phyloP scores from a whole-genome alignment of 2,329 filamentous ascomycete species.

The Pseudocercospora fijiensis region DNA sequence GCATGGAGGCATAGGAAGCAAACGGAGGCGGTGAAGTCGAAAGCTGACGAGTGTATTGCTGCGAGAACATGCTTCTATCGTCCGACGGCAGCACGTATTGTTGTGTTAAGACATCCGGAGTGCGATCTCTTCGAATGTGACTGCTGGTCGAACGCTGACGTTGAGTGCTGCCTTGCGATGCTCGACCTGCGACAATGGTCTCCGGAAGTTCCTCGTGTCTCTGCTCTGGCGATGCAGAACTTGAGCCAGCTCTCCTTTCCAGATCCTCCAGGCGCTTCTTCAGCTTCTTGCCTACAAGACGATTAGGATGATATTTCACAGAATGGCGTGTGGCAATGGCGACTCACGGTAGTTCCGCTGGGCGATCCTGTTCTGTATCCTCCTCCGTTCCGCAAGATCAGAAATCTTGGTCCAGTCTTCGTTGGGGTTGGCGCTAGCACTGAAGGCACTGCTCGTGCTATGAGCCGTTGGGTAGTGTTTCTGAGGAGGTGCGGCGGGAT shows the following conservation, averaged over 20 bases:
- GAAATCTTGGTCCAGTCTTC: constrained; percentile 99
- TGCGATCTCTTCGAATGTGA: constrained; percentile 26
- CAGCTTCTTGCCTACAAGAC: constrained; percentile 74
- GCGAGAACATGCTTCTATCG: constrained; percentile 63
- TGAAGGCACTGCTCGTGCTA: constrained; percentile 90
- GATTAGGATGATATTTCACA: constrained; percentile 26
- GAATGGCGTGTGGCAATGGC: neutral
- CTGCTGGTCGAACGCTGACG: constrained; percentile 32
- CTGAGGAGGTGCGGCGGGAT: constrained; percentile 46
- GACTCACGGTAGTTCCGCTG: constrained; percentile 89
- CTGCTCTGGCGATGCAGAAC: constrained; percentile 60
- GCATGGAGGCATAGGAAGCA: constrained; percentile 62
- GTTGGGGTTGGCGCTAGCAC: constrained; percentile 88
- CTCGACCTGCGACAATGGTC: constrained; percentile 13
- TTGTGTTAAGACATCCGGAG: constrained; percentile 32
- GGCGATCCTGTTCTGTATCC: constrained; percentile 96
- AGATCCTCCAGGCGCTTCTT: constrained; percentile 86
- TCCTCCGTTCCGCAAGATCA: constrained; percentile 86
- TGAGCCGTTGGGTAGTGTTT: constrained; percentile 67
- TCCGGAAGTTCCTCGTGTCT: constrained; percentile 54
- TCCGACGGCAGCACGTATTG: constrained; percentile 47
- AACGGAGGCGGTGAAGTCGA: constrained; percentile 72
- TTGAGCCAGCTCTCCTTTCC: constrained; percentile 71
- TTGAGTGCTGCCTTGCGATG: constrained; percentile 8
- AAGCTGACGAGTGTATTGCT: constrained; percentile 66